Conservation (phyloP, 2,329 filamentous ascomycete genomes). For the Cytospora paraplurivora region DNA sequence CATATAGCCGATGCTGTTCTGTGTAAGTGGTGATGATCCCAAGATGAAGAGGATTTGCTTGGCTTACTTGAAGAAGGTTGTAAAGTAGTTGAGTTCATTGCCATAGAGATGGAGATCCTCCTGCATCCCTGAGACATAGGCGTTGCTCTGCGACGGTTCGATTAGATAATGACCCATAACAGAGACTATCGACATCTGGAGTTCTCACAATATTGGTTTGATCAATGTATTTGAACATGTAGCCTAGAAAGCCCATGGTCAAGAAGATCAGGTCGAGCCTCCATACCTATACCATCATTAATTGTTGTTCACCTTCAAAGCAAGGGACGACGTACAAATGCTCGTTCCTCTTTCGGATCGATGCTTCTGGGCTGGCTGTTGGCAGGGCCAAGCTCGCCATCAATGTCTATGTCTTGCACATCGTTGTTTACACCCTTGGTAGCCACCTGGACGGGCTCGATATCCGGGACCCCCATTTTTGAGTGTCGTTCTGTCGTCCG, state of each 20-base stretch:
- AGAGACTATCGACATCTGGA: background rate
- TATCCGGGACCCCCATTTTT: background rate
- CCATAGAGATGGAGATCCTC: conserved; percentile 19
- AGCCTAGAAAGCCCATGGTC: conserved; percentile 22
- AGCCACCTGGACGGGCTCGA: background rate
- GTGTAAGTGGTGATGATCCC: background rate
- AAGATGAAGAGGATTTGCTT: background rate
- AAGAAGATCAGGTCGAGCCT: conserved; percentile 14
- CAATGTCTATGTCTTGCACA: background rate
- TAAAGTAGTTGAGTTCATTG: conserved; percentile 24
- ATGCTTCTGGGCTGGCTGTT: background rate
- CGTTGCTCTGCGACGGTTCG: conserved; percentile 8
- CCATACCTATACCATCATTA: conserved; percentile 4
- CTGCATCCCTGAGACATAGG: conserved; percentile 23
- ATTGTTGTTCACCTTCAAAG: too few species aligned
- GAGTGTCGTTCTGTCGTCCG: too few species aligned
- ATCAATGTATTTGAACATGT: conserved; percentile 25
- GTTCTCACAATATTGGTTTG: conserved; percentile 19
- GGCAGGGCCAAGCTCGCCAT: background rate
- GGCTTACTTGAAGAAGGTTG: conserved; percentile 23
- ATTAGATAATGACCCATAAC: background rate
- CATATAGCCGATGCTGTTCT: conserved; percentile 17
- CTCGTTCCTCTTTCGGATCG: conserved; percentile 17
- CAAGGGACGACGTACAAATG: background rate
- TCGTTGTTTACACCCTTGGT: background rate